Conservation (phyloP, 805 yeast species). For the Saccharomyces mikatae region DNA sequence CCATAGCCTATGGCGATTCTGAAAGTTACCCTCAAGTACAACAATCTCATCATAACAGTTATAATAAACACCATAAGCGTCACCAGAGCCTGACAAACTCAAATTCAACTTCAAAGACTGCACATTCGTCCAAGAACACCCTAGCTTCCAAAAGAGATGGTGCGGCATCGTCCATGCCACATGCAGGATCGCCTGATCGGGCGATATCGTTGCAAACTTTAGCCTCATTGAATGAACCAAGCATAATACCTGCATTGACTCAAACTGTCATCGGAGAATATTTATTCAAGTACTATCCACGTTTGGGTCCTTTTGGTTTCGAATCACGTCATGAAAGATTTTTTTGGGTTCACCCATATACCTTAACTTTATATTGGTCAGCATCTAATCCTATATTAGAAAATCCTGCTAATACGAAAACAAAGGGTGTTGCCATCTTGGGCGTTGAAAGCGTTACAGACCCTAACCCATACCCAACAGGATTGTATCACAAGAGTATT, state of each 20-base stretch:
- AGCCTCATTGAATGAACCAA: constrained; percentile 57
- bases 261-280: constrained; percentile 93
- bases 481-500: constrained; percentile 77
- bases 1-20: constrained; percentile 24
- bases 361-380: constrained; percentile 86
- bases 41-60: background rate
- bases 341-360: constrained; percentile 96
- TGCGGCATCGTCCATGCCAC: constrained; percentile 1
- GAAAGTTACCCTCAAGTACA: constrained; percentile 10
- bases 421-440: constrained; percentile 72
- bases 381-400: constrained; percentile 66
- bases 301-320: constrained; percentile 61
- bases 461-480: constrained; percentile 81
- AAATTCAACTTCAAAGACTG: background rate
- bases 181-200: constrained; percentile 27
- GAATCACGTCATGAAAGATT: constrained; percentile 83
- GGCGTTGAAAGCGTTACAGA: constrained; percentile 76
- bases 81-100: background rate
- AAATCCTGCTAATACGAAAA: constrained; percentile 56
- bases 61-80: background rate
- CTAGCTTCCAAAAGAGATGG: background rate
- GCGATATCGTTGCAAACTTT: constrained; percentile 41
- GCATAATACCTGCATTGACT: constrained; percentile 77
- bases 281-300: constrained; percentile 74
- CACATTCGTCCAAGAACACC: constrained; percentile 3